Evolutionary conservation across 257 asterid species (phyloP).

Genomic region (Salvia hispanica): DNA sequence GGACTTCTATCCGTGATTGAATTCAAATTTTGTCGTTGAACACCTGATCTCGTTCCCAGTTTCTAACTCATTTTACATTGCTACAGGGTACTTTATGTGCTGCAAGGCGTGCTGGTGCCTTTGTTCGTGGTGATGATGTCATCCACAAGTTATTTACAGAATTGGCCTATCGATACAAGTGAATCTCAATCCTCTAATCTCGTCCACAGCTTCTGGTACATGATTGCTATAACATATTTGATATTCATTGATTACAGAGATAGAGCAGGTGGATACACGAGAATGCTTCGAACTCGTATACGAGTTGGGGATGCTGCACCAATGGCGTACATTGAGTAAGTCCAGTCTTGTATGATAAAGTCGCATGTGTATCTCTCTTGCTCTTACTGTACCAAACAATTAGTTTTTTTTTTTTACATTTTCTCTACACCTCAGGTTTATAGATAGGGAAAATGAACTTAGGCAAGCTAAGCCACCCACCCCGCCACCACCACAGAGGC

Average conservation of each 20-base stretch:
- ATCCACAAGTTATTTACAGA: conserved; percentile 65
- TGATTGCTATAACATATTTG: conserved; percentile 23
- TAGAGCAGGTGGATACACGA: conserved; percentile 94
- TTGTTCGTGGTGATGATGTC: conserved; percentile 94
- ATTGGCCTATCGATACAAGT: conserved; percentile 92
- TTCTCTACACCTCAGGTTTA: conserved; percentile 54
- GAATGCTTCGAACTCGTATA: conserved; percentile 84
- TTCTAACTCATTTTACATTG: neutral
- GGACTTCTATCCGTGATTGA: neutral
- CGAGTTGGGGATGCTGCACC: conserved; percentile 96
- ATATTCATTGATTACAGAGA: conserved; percentile 38
- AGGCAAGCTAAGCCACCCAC: conserved; percentile 83
- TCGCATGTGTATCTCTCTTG: too few relatives aligned
- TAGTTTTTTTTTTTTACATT: neutral
- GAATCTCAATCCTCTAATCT: conserved; percentile 32
- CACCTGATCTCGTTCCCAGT: too few relatives aligned
- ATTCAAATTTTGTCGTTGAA: neutral
- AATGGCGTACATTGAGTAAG: conserved; percentile 94
- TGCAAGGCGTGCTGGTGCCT: conserved; percentile 85
- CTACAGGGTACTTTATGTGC: conserved; percentile 82
- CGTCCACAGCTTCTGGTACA: neutral
- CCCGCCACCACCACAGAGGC: conserved; percentile 69
- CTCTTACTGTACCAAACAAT: neutral
- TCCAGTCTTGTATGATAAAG: neutral
- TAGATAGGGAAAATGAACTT: conserved; percentile 93